Evolutionary conservation across 306 rosid species (phyloP), one percentile per base, ranked within the genome.

Genomic region (Rosa lucieae): DNA sequence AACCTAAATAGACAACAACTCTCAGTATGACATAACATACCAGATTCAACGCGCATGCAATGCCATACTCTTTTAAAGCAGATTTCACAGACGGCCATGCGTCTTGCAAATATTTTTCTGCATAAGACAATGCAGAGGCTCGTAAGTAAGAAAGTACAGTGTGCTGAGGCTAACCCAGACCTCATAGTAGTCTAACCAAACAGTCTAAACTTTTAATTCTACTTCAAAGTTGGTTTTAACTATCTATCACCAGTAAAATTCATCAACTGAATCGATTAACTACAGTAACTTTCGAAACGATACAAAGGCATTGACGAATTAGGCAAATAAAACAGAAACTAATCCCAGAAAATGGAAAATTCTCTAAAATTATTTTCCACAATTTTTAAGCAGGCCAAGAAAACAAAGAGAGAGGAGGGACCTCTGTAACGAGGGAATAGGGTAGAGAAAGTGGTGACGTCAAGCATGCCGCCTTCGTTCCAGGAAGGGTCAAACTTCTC

Each of bases 381-480:
- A 32, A 32, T 32, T 32, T 32, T 32, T 32, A 32, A 43, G 47
- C 10, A 43, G 46, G 8, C 8, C 1, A 43, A 43, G n/a, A 52
- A 52, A 52, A 51, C 20, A 4, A 51, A 56, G 26, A 58, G 43
- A 23, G 67, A 43, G 37, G 9, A 1, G 20, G 56, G 23, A 85
- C 94, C 94, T 70, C 88, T 83, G 68, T 94, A 94, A 52, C 81
- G 84, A 67, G 99, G 97, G 76, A 95, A 95, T 37, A 95, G 93
- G 35, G 99, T 94, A 75, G 99, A 92, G 88, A 94, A 94, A 2
- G 95, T 81, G 77, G 91, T 89, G 15, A 91, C 95, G 85, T 89
- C 99, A 11, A 94, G 89, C 97, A 94, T 84, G 79, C 99, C 97
- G 0, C 86, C 81, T 65, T 90, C 92, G 80, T 95, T 95, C 99